These are phyloP conservation scores for Mycena rosella DNA, from an alignment of 768 basidiomycete species.

Conservation along the genomic window DNA sequence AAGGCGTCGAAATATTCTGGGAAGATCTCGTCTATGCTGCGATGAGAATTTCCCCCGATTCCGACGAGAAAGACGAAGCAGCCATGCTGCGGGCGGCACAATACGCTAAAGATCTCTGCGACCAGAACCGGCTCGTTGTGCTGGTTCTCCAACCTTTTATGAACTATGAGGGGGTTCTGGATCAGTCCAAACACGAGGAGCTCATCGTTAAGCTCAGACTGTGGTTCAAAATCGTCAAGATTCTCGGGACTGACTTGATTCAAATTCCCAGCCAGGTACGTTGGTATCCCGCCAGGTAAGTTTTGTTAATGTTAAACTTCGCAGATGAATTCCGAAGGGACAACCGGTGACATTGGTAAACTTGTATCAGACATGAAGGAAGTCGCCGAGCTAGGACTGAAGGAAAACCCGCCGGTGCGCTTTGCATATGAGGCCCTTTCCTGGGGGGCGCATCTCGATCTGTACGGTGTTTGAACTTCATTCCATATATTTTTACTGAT, in stretches of 20 bases:
- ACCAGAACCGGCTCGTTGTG: constrained; percentile 3
- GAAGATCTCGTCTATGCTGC: constrained; percentile 20
- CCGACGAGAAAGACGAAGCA: constrained; percentile 5
- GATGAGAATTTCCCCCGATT: constrained; percentile 5
- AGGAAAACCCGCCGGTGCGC: constrained; percentile 16
- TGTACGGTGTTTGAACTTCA: not conserved
- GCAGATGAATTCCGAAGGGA: constrained; percentile 18
- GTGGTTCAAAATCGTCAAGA: constrained; percentile 21
- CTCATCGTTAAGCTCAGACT: constrained; percentile 11
- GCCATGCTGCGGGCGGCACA: constrained; percentile 11
- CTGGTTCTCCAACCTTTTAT: constrained; percentile 16
- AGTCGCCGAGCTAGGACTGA: constrained; percentile 14
- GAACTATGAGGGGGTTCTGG: constrained; percentile 19
- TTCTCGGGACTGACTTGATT: constrained; percentile 21
- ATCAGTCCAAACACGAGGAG: not conserved
- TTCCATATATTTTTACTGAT: not conserved
- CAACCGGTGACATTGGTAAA: not conserved
- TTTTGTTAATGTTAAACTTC: not conserved
- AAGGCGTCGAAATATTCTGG: constrained; percentile 24
- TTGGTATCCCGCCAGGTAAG: too few relatives aligned
- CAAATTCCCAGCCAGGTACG: constrained; percentile 20
- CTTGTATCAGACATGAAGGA: constrained; percentile 19
- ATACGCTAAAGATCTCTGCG: constrained; percentile 4
- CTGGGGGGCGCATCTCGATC: constrained; percentile 20
- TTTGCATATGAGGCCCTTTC: constrained; percentile 23